Evolutionary conservation across 169 alveolate genomes (phyloP).

Genomic region (Eimeria maxima): DNA sequence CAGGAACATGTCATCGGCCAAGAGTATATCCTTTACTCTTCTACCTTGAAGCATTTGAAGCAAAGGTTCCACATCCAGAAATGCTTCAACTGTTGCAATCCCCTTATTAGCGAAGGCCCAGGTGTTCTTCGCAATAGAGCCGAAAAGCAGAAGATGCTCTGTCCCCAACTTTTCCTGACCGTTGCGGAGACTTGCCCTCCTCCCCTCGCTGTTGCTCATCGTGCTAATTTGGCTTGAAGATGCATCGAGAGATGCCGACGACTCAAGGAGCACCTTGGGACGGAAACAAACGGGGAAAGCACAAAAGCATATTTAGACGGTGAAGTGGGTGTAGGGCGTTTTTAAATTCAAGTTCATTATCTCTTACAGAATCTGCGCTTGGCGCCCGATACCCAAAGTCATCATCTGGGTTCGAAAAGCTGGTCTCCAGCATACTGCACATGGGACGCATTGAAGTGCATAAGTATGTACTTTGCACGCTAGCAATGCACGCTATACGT

Average conservation of each 20-base stretch:
- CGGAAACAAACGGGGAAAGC: neutral
- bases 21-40: conserved; percentile 17
- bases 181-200: neutral
- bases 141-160: conserved; percentile 46
- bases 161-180: conserved; percentile 15
- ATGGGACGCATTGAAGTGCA: neutral
- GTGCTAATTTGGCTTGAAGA: conserved; percentile 11
- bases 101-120: conserved; percentile 38
- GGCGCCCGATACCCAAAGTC: conserved; percentile 47
- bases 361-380: conserved; percentile 22
- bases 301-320: neutral
- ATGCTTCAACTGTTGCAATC: conserved; percentile 35
- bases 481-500: neutral
- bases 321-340: neutral
- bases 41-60: conserved; percentile 76
- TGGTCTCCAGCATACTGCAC: conserved; percentile 23
- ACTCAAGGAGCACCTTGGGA: neutral
- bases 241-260: conserved; percentile 38
- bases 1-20: conserved; percentile 45
- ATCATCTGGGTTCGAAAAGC: conserved; percentile 38
- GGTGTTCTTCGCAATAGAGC: conserved; percentile 50
- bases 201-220: neutral
- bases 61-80: conserved; percentile 44
- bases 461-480: neutral
- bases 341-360: neutral